Evolutionary conservation across 495 filamentous ascomycete genomes (phyloP).

Genomic region (Immersiella caudata): DNA sequence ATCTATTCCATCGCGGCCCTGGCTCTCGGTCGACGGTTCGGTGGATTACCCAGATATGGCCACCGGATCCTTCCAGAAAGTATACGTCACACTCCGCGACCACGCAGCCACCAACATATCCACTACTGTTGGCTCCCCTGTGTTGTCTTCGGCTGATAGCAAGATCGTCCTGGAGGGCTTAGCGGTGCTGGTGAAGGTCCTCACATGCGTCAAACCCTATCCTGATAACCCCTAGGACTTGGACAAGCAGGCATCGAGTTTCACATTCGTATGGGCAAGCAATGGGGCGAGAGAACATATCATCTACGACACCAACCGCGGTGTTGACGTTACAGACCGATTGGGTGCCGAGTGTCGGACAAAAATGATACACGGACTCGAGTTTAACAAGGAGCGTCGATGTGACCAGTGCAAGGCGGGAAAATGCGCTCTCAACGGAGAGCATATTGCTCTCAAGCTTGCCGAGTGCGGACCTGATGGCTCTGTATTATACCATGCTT

Average conservation of each 20-base stretch:
- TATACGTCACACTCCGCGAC: neutral
- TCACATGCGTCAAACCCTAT: neutral
- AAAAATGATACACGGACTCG: neutral
- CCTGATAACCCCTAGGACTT: too few species aligned
- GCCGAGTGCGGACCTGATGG: neutral
- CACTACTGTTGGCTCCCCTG: neutral
- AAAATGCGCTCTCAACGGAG: neutral
- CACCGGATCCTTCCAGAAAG: neutral
- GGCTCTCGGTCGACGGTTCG: neutral
- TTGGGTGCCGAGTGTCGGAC: neutral
- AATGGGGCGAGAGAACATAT: neutral
- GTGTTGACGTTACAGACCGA: neutral
- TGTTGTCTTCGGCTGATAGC: neutral
- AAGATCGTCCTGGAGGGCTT: neutral
- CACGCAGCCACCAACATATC: neutral
- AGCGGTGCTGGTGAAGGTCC: neutral
- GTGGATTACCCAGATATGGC: neutral
- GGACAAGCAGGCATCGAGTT: too few species aligned
- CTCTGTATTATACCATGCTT: neutral
- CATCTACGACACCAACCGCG: neutral
- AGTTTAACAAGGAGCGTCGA: neutral
- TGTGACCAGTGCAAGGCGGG: neutral
- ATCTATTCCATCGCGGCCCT: conserved; percentile 28
- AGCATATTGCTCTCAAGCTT: neutral
- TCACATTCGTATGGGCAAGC: neutral